These are phyloP conservation scores for Mucor sp. DNA, from an alignment of 371 early-diverging fungal genomes.

Conservation along the genomic window DNA sequence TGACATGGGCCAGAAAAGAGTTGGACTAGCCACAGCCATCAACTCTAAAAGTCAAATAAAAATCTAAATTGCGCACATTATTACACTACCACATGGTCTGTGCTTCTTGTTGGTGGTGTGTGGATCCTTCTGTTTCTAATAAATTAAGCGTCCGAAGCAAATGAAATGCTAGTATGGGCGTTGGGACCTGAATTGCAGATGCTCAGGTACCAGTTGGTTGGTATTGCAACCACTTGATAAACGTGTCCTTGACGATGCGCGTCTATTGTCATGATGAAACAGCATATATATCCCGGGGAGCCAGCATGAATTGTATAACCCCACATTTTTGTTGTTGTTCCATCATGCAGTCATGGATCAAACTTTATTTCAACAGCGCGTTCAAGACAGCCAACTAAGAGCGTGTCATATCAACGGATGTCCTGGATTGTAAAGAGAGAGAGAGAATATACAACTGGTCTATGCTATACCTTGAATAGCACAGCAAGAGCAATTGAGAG, in stretches of 20 bases:
- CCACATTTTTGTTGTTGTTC: neutral
- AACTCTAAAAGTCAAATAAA: conserved; percentile 8
- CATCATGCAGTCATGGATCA: neutral
- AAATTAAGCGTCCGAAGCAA: neutral
- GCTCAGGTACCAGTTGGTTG: neutral
- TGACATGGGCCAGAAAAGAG: conserved; percentile 28
- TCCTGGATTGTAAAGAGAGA: neutral
- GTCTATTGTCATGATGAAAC: neutral
- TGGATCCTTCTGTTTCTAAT: neutral
- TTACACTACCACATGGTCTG: neutral
- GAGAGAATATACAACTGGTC: neutral
- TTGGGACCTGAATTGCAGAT: neutral
- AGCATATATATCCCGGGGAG: neutral
- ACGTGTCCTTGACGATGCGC: neutral
- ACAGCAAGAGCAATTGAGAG: neutral
- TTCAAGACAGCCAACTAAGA: neutral
- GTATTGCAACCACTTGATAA: too few relatives aligned
- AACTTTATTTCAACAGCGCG: neutral
- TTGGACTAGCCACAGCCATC: conserved; percentile 23
- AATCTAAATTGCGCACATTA: neutral
- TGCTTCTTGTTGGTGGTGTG: too few relatives aligned
- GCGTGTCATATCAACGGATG: neutral
- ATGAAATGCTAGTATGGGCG: neutral
- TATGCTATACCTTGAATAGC: neutral
- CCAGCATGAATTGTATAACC: neutral